Percentiles rank a stretch among this genome's conserved stretches.
Conservation (phyloP, 2,329 filamentous ascomycete species). For the Claviceps africana region DNA sequence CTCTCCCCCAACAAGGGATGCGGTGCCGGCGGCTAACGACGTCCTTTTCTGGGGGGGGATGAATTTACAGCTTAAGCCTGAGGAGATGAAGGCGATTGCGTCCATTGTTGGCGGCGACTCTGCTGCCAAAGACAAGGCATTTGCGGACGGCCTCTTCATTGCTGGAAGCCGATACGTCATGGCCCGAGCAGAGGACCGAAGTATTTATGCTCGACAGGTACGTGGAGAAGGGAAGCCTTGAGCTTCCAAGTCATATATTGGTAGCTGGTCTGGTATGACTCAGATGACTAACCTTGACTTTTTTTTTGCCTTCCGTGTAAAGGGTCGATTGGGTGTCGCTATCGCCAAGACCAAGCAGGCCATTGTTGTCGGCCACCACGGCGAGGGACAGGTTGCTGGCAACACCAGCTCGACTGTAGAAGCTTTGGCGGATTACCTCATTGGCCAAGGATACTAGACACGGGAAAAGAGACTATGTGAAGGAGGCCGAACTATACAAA, state of each 20-base stretch:
- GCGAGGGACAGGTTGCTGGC: slow-evolving; percentile 57
- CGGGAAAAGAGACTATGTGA: slow-evolving; percentile 3
- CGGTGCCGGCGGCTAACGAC: neutral
- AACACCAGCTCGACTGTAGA: slow-evolving; percentile 68
- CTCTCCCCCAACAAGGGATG: neutral
- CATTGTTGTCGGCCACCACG: slow-evolving; percentile 79
- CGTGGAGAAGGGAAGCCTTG: slow-evolving; percentile 8
- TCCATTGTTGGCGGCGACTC: slow-evolving; percentile 33
- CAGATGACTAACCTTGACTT: neutral
- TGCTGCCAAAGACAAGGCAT: slow-evolving; percentile 48
- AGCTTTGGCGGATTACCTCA: slow-evolving; percentile 75
- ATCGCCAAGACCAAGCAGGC: slow-evolving; percentile 80
- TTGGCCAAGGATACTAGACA: slow-evolving; percentile 55
- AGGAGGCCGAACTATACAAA: slow-evolving; percentile 1
- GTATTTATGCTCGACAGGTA: slow-evolving; percentile 80
- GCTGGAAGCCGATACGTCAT: slow-evolving; percentile 66
- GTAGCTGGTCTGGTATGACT: neutral
- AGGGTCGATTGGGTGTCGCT: slow-evolving; percentile 66
- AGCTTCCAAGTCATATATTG: neutral
- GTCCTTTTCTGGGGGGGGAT: neutral
- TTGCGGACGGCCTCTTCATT: slow-evolving; percentile 60
- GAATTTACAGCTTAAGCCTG: slow-evolving; percentile 23
- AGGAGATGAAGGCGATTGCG: slow-evolving; percentile 45
- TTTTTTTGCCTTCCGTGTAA: neutral
- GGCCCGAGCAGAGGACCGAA: slow-evolving; percentile 60